Percentiles rank a stretch among this genome's conserved stretches.
Evolutionary conservation across 106 monocot genomes (phyloP).

Genomic region (Narthecium ossifragum): DNA sequence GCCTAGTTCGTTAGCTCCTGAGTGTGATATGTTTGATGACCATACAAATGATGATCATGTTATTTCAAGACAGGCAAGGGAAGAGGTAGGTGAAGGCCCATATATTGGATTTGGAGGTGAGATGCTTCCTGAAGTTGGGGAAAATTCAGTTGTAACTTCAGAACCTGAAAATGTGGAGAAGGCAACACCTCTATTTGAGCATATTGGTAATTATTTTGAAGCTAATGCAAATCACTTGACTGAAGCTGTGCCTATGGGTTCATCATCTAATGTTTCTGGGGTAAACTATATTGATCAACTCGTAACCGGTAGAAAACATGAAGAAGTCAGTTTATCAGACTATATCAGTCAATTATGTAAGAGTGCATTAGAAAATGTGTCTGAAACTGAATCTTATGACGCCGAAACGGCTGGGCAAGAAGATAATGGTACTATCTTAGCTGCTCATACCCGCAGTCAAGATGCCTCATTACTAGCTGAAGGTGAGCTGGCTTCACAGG

Average conservation of each 20-base stretch:
- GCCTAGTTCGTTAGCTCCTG: background rate
- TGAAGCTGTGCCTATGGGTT: background rate
- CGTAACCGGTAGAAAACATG: background rate
- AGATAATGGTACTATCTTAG: background rate
- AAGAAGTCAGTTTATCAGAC: background rate
- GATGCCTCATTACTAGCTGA: too few species aligned
- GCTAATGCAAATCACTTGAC: background rate
- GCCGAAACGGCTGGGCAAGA: background rate
- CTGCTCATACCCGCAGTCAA: too few species aligned
- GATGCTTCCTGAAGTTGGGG: background rate
- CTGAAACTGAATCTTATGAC: background rate
- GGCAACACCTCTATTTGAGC: background rate
- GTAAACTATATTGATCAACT: background rate
- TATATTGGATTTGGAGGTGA: background rate
- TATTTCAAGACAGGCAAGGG: background rate
- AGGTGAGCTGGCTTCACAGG: too few species aligned
- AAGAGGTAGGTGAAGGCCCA: slow-evolving; percentile 1
- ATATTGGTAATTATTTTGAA: background rate
- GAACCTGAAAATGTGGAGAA: background rate
- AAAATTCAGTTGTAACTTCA: background rate
- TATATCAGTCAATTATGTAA: background rate
- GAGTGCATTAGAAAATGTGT: background rate
- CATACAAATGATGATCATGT: background rate
- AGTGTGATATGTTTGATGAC: background rate
- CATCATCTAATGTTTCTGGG: background rate